A percentile compares a stretch with the other conserved stretches of the same genome.
These are phyloP conservation scores for Leucocoprinus leucothites DNA, from an alignment of 768 basidiomycete genomes.

Conservation along the genomic window DNA sequence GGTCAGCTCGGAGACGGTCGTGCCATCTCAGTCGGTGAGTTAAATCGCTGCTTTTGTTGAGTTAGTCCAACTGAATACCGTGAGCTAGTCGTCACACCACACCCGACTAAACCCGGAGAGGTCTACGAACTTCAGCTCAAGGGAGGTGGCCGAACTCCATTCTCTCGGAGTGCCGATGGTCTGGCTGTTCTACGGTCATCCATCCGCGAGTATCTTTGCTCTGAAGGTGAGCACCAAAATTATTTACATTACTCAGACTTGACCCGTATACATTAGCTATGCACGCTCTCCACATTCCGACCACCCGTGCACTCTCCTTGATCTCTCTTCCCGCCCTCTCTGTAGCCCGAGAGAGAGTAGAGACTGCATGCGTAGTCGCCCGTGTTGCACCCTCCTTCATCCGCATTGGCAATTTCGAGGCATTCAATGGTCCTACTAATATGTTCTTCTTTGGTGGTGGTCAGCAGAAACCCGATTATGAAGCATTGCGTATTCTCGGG, in stretches of 20 bases:
- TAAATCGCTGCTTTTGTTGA: neutral
- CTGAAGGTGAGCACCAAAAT: constrained; percentile 63
- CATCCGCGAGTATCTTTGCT: constrained; percentile 89
- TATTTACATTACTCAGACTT: neutral
- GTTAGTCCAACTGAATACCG: no score
- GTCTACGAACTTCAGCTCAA: constrained; percentile 91
- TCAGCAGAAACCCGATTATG: constrained; percentile 71
- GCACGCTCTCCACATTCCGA: constrained; percentile 80
- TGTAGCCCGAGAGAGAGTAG: constrained; percentile 73
- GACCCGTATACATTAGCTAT: constrained; percentile 30
- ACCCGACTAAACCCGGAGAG: constrained; percentile 51
- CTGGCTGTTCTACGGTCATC: constrained; percentile 94
- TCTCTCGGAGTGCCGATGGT: constrained; percentile 89
- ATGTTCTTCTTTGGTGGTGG: constrained; percentile 74
- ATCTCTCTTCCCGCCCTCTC: constrained; percentile 68
- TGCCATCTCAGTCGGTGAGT: constrained; percentile 76
- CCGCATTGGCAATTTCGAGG: constrained; percentile 89
- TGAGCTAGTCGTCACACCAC: constrained; percentile 69
- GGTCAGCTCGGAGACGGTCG: constrained; percentile 96
- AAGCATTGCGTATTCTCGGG: constrained; percentile 69
- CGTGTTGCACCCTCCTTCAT: constrained; percentile 89
- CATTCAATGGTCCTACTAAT: constrained; percentile 66
- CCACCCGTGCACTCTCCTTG: constrained; percentile 83
- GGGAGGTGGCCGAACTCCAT: constrained; percentile 92
- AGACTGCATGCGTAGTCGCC: constrained; percentile 70